Evolutionary conservation across 345 rosid species (phyloP), one percentile per base, ranked within the genome.

Genomic region (Carallia pectinifolia): DNA sequence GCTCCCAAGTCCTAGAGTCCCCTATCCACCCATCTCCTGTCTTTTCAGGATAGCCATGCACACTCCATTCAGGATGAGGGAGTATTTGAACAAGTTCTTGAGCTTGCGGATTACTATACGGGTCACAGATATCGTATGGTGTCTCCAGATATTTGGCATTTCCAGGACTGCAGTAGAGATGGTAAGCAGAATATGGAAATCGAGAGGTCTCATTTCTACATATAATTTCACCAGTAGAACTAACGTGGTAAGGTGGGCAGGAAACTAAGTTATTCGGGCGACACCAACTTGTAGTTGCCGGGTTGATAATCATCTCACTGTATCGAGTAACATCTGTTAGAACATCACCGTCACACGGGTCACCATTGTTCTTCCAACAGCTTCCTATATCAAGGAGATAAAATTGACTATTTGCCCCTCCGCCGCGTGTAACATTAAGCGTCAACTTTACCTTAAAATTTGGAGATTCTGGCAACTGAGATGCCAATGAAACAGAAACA

Each of bases 311-410:
- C 79, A 75, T 75, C 66, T 75, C 79, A 40, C 74, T 75, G 61
- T 75, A 75, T 75, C 79, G 64, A 15, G 79, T 75, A 16, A 75
- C 74, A 75, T 75, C 79, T 36, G 79, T 75, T 4, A 65, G 38
- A 38, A 65, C 69, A 75, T 75, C 73, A 55, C 79, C 79, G 31
- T 75, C 74, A 65, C 79, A 75, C 7, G 79, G 79, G 36, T 64
- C 66, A 2, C 78, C 78, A 64, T 69, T 75, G 61, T 69, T 75
- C 74, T 75, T 75, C 78, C 78, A 75, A 19, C 79, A 75, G 74
- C 79, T 75, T 59, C 79, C 79, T 36, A 75, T 69, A 31, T 75
- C 79, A 30, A 75, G 33, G 18, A 75, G 74, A 64, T 75, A 75
- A 53, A 75, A 75, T 36, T 75, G 79, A 39, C 79, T 75, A 27